Base-by-base conservation (phyloP, 495 filamentous ascomycete genomes). In the Daldinia bambusicola region DNA sequence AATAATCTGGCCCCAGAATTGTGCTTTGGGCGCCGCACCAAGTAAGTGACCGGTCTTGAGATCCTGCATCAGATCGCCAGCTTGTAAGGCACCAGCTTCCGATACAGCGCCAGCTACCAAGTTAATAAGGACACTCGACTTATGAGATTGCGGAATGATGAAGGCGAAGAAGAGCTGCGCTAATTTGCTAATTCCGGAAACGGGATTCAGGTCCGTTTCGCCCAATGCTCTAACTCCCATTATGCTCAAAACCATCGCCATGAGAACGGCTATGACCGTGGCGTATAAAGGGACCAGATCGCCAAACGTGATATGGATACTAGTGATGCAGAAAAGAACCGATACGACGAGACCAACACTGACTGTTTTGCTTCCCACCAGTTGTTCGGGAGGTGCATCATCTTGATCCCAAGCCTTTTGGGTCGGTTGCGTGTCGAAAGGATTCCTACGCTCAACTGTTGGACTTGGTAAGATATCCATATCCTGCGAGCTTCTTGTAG, bases 61-160 rank as follows among this genome's bases (percentile, higher is more conserved):
- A 76, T 99, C 95, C 74, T 99, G 95, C 92, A 99, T 94, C 76
- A 99, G 89, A 77, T 99, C 95, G 12, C 95, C 95, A 3, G 95
- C 96, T 81, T 99, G 96, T 36, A 97, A 83, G 6, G 95, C 95
- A 22, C 95, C 95, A 55, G 93, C 90, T 75, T 93, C 89, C 88
- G 68, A 74, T 40, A 98, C 92, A 0, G 95, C 96, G n/a, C 95
- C 95, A 0, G 93, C 95, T 9, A 99, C 87, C 10, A 98, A 86
- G 67, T 99, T 99, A 67, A 97, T 97, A 61, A 95, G 84, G 4
- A 99, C 88, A 14, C 93, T 91, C 61, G 94, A 91, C 62, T 88
- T 89, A 74, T 90, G 86, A 3, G 88, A 89, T 60, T 84, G 83
- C 7, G 89, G 82, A 1, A 96, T 93, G 12, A 95, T 95, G 26